Base-by-base conservation (phyloP, 148 eudicot genomes). In the Silene conica region DNA sequence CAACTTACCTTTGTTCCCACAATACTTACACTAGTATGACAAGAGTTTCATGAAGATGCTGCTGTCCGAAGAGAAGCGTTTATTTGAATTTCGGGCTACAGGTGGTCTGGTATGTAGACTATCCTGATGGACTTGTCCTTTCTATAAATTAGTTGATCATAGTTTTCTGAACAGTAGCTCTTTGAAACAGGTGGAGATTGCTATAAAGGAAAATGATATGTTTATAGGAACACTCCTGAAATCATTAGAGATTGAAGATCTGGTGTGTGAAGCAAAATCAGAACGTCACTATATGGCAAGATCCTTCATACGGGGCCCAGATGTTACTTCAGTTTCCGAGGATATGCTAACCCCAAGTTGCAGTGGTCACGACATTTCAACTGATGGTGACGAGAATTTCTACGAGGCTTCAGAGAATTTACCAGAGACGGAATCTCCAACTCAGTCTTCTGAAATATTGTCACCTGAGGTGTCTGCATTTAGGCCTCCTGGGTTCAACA, bases 61-160 rank as follows among this genome's bases (percentile, higher is more conserved):
- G 75, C 86, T 88, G 55, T 96, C 92, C 56, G 86, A 92, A 77
- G 98, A 95, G 84, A 83, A 73, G 71, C 88, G 82, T 68, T 82
- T 95, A 79, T 87, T 95, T 83, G 98, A 95, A 80, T 81, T 95
- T 75, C 96, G 98, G 80, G 98, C 98, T 61, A 92, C 84, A 71
- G 98, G 98, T 78, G 97, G 97, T 77, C 96, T 86, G 93, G 98
- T 90, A 86, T 73, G 86, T n/a, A 52, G 19, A 19, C 60, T 1
- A 45, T 70, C 19, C 60, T 71, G 70, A 11, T 61, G 20, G 28
- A 38, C 22, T 54, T 63, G 74, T 69, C 12, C 26, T 70, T 5
- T 46, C 66, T 43, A 16, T 63, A 41, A 71, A 20, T 71, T 41
- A 28, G 50, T 61, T 25, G 10, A 45, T 11, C 41, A 48, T 57